Base-by-base conservation (phyloP, 768 basidiomycete genomes). In the Lactifluus piperatus region DNA sequence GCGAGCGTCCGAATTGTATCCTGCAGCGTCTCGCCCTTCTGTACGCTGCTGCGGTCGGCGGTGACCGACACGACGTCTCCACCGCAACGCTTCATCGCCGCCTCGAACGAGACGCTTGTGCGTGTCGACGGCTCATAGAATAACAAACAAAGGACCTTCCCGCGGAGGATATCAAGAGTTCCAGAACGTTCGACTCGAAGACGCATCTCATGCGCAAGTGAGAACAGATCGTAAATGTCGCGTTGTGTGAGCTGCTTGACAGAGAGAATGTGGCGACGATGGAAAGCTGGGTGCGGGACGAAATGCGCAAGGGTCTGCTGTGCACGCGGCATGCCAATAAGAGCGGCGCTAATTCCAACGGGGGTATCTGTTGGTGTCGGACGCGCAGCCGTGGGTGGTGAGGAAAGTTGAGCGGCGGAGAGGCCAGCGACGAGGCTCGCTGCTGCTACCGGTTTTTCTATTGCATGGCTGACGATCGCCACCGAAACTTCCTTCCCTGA, bases 61-160 rank as follows among this genome's bases (percentile, higher is more conserved):
- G 80, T 81, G 56, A 97, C 81, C 56, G 87, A 80, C n/a, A 97
- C 85, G 39, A 97, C 95, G 67, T 94, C 84, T 20, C 97, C 97
- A 27, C 97, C 97, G 67, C 93, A 93, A 51, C 97, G 84, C 72
- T 97, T 95, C 97, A 98, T 99, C 11, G 97, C 97, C 2, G 95
- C 88, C 69, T 99, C 95, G 67, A 99, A 99, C 9, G 95, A 97
- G 4, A 88, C 81, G 62, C 91, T 93, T 3, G 97, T 99, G 34
- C 97, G 81, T 3, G 97, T 99, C 3, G 94, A 97, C 1, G 95
- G 91, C 71, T 99, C 97, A 71, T 93, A 99, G 79, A 99, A 99
- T 37, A 94, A 70, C 22, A 85, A 94, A 69, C 88, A 92, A 6
- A 99, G 80, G 1, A 99, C 86, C 60, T 87, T 90, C 37, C 95